phyloP scores from a whole-genome alignment of 2,329 filamentous ascomycete species.

The Graphilbum ipis-grandicollis region DNA sequence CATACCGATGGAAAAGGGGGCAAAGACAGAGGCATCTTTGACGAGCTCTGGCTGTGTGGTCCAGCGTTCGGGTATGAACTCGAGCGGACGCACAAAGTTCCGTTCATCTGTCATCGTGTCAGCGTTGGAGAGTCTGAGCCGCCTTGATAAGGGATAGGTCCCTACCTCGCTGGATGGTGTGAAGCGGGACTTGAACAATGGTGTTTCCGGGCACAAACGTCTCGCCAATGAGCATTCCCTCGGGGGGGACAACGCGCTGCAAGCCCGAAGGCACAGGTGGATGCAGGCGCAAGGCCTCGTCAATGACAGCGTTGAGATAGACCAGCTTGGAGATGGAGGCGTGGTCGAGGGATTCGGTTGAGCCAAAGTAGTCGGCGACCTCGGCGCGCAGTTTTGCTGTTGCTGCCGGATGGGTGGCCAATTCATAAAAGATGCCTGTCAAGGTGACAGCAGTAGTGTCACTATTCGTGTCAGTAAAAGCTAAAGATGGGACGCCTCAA shows the following conservation, averaged over 20 bases:
- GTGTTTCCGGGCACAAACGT: slow-evolving; percentile 19
- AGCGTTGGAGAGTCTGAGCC: background rate
- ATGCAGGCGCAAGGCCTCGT: slow-evolving; percentile 15
- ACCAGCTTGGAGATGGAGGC: background rate
- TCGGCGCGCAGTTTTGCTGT: slow-evolving; percentile 15
- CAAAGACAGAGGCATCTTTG: slow-evolving; percentile 9
- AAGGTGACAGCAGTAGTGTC: slow-evolving; percentile 7
- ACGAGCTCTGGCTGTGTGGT: slow-evolving; percentile 13
- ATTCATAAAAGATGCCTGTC: slow-evolving; percentile 5
- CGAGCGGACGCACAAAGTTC: slow-evolving; percentile 9
- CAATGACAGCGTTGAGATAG: slow-evolving; percentile 19
- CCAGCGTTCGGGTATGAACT: slow-evolving; percentile 19
- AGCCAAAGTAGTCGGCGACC: slow-evolving; percentile 9
- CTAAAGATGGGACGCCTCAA: background rate
- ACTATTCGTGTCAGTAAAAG: background rate
- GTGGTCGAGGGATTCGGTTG: background rate
- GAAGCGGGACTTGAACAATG: slow-evolving; percentile 15
- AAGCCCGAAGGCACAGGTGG: slow-evolving; percentile 18
- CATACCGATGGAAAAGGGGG: slow-evolving; percentile 14
- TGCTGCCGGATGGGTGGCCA: slow-evolving; percentile 6
- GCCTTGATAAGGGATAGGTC: background rate
- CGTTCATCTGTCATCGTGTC: background rate
- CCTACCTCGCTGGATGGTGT: slow-evolving; percentile 10
- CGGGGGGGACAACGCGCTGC: slow-evolving; percentile 18
- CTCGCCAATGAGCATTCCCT: slow-evolving; percentile 18